These are phyloP conservation scores for Aspergillus incahuasiensis DNA, from an alignment of 495 filamentous ascomycete genomes.

Conservation along the genomic window DNA sequence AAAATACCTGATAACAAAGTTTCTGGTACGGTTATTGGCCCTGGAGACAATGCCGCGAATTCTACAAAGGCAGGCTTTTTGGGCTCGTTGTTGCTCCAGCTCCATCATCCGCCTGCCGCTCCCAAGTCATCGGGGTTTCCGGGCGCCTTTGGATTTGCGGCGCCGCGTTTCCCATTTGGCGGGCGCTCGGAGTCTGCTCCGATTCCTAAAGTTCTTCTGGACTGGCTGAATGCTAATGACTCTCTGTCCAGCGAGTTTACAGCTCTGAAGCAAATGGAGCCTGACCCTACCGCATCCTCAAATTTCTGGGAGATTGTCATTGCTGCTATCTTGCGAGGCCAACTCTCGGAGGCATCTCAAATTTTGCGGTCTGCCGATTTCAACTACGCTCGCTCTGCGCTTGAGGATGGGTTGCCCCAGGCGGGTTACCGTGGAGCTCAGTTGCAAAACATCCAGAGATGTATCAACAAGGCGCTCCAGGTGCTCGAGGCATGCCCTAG, in stretches of 20 bases:
- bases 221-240: conserved; percentile 70
- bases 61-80: conserved; percentile 72
- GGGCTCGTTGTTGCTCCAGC: conserved; percentile 61
- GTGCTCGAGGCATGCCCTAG: conserved; percentile 69
- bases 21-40: conserved; percentile 52
- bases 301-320: conserved; percentile 79
- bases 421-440: conserved; percentile 65
- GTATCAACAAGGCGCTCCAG: conserved; percentile 57
- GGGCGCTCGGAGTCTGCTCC: conserved; percentile 41
- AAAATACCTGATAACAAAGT: conserved; percentile 40
- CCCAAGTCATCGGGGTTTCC: conserved; percentile 24
- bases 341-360: conserved; percentile 55
- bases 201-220: conserved; percentile 67
- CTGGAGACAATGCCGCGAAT: conserved; percentile 50
- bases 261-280: conserved; percentile 54
- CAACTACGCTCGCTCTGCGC: conserved; percentile 57
- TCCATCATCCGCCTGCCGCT: conserved; percentile 62
- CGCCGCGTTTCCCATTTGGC: conserved; percentile 28
- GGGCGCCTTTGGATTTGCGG: conserved; percentile 20
- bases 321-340: conserved; percentile 63
- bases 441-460: conserved; percentile 66
- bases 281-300: conserved; percentile 65
- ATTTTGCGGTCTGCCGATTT: conserved; percentile 70
- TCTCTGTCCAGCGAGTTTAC: conserved; percentile 55
- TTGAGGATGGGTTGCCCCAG: conserved; percentile 53